Percentiles rank a stretch among this genome's conserved stretches.
Evolutionary conservation across 1,284 basidiomycete genomes (phyloP).

Genomic region (Athelia sp.): DNA sequence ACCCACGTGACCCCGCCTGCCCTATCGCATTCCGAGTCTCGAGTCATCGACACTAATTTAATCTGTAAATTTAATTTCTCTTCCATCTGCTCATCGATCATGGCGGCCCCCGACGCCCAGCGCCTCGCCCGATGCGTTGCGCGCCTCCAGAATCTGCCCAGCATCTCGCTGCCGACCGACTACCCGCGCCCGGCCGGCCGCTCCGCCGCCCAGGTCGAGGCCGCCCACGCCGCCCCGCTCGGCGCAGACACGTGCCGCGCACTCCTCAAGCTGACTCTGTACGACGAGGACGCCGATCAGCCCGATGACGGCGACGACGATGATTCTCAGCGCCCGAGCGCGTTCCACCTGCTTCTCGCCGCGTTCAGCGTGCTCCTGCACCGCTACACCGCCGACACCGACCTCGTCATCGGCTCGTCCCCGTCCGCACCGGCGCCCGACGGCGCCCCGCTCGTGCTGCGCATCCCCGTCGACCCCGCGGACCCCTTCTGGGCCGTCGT

Average conservation of each 20-base stretch:
- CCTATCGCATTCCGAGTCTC: too few relatives aligned
- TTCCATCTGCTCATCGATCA: not conserved
- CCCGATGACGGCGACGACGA: slow-evolving; percentile 42
- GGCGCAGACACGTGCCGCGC: slow-evolving; percentile 65
- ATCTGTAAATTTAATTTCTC: too few relatives aligned
- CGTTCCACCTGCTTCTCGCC: slow-evolving; percentile 89
- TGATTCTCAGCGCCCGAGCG: slow-evolving; percentile 58
- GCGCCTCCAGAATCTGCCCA: slow-evolving; percentile 75
- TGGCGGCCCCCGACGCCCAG: slow-evolving; percentile 28
- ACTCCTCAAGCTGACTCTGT: slow-evolving; percentile 74
- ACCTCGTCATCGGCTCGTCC: slow-evolving; percentile 91
- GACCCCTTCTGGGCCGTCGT: slow-evolving; percentile 94
- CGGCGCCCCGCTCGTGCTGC: slow-evolving; percentile 79
- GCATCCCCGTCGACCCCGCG: slow-evolving; percentile 79
- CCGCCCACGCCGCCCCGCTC: slow-evolving; percentile 64
- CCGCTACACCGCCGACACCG: slow-evolving; percentile 94
- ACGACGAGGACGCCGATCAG: slow-evolving; percentile 38
- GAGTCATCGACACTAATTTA: too few relatives aligned
- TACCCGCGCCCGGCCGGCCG: slow-evolving; percentile 83
- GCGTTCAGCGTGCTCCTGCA: slow-evolving; percentile 91
- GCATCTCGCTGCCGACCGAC: slow-evolving; percentile 93
- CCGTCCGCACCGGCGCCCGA: slow-evolving; percentile 40
- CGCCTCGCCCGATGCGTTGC: slow-evolving; percentile 51
- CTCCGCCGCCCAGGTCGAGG: slow-evolving; percentile 76
- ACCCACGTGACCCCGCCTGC: too few relatives aligned